Percentiles rank a stretch among this genome's conserved stretches.
Conservation (phyloP, 106 monocot genomes). For the Acorus gramineus region DNA sequence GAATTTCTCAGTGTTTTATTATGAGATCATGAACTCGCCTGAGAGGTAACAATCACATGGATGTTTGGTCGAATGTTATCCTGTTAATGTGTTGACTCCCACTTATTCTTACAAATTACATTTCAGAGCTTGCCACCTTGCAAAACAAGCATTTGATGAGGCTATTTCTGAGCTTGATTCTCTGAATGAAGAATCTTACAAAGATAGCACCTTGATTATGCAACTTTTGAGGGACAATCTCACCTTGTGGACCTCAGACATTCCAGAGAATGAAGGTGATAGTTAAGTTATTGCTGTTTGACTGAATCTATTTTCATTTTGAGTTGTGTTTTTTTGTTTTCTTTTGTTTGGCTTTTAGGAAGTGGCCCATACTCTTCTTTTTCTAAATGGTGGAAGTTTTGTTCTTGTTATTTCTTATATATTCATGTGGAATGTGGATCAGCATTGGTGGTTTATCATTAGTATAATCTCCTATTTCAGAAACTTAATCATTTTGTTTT, state of each 20-base stretch:
- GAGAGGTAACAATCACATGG: constrained; percentile 23
- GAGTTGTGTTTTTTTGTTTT: not conserved
- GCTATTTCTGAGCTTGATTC: constrained; percentile 36
- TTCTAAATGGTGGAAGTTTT: too few species aligned
- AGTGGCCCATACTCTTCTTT: too few species aligned
- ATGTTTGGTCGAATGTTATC: not conserved
- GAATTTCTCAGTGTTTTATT: constrained; percentile 60
- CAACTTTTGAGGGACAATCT: constrained; percentile 45
- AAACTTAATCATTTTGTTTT: too few species aligned
- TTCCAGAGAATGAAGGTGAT: constrained; percentile 33
- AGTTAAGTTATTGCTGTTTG: not conserved
- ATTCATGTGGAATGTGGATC: too few species aligned
- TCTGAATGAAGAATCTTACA: constrained; percentile 40
- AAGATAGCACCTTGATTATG: constrained; percentile 43
- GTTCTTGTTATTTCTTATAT: too few species aligned
- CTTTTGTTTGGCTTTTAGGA: constrained; percentile 1
- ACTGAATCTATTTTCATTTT: not conserved
- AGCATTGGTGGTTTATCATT: too few species aligned
- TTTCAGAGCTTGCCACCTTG: constrained; percentile 41
- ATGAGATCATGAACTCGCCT: constrained; percentile 55
- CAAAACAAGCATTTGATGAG: constrained; percentile 40
- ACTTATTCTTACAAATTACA: not conserved
- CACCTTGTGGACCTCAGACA: constrained; percentile 35
- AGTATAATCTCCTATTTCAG: too few species aligned
- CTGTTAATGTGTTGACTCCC: not conserved